phyloP scores from a whole-genome alignment of 768 basidiomycete species.

The Suillus hirtellus region DNA sequence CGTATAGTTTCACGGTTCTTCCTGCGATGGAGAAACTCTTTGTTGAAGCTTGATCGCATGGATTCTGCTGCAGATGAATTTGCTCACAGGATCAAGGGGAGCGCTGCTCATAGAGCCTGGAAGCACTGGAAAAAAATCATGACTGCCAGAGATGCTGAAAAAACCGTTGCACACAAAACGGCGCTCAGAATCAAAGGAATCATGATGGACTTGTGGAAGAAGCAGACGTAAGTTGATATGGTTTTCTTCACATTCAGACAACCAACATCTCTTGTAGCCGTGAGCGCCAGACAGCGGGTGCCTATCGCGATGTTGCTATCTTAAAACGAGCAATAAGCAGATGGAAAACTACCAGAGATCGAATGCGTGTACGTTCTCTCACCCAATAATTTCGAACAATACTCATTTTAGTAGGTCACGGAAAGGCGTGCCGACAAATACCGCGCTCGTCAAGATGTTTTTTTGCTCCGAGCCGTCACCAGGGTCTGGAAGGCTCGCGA shows the following conservation, averaged over 20 bases:
- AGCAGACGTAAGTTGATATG: constrained; percentile 45
- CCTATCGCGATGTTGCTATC: constrained; percentile 41
- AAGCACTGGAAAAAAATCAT: constrained; percentile 54
- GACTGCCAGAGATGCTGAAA: constrained; percentile 47
- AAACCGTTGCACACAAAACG: constrained; percentile 42
- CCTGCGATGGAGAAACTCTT: constrained; percentile 51
- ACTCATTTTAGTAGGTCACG: constrained; percentile 44
- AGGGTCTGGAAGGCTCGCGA: constrained; percentile 72
- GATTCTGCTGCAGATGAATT: constrained; percentile 54
- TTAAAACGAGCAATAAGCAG: constrained; percentile 47
- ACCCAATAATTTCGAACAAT: background rate
- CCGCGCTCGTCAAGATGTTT: constrained; percentile 53
- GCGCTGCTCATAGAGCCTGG: constrained; percentile 46
- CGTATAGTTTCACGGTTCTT: constrained; percentile 46
- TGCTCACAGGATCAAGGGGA: constrained; percentile 38
- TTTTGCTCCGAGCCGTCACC: constrained; percentile 57
- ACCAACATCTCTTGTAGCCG: constrained; percentile 36
- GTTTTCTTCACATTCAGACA: constrained; percentile 6
- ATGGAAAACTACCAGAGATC: constrained; percentile 57
- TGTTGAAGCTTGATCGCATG: constrained; percentile 42
- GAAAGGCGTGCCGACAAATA: constrained; percentile 60
- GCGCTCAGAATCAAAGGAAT: constrained; percentile 49
- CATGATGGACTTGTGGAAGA: constrained; percentile 58
- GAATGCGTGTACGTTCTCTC: constrained; percentile 46
- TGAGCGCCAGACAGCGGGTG: constrained; percentile 43